Percentiles rank a stretch among this genome's conserved stretches.
phyloP scores from a whole-genome alignment of 2,329 filamentous ascomycete species.

The Bipolaris victoriae region DNA sequence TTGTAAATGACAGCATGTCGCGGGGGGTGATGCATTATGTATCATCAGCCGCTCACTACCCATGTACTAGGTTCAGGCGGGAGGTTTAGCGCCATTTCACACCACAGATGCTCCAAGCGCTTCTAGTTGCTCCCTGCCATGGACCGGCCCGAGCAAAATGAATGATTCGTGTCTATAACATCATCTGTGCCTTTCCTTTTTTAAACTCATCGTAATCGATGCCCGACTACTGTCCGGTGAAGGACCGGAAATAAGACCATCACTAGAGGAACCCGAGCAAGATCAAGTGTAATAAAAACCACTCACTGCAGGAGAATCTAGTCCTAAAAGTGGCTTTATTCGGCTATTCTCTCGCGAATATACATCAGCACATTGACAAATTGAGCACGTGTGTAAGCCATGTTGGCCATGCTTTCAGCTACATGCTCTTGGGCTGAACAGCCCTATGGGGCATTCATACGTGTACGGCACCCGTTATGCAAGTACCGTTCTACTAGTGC shows the following conservation, averaged over 20 bases:
- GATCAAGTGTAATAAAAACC: conserved; percentile 20
- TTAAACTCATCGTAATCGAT: neutral
- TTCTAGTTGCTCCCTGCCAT: conserved; percentile 25
- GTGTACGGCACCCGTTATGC: conserved; percentile 22
- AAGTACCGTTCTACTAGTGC: conserved; percentile 21
- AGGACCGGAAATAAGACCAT: conserved; percentile 13
- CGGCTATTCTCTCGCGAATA: conserved; percentile 10
- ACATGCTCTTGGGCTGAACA: conserved; percentile 23
- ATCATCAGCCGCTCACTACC: conserved; percentile 10
- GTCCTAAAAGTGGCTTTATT: conserved; percentile 12
- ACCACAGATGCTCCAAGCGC: conserved; percentile 13
- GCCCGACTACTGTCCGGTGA: conserved; percentile 9
- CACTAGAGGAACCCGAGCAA: conserved; percentile 28
- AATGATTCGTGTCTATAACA: neutral
- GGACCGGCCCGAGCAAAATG: conserved; percentile 27
- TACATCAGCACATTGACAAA: conserved; percentile 17
- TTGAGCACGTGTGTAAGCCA: conserved; percentile 18
- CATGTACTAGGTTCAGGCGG: conserved; percentile 19
- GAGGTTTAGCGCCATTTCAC: conserved; percentile 26
- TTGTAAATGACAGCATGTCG: conserved; percentile 43
- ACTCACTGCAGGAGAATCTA: conserved; percentile 16
- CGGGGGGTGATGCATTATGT: conserved; percentile 48
- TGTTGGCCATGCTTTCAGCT: conserved; percentile 25
- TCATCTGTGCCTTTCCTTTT: neutral
- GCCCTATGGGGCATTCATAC: conserved; percentile 26